Percentiles rank a stretch among this genome's conserved stretches.
Evolutionary conservation across 495 filamentous ascomycete species (phyloP).

Genomic region (Clavariopsis aquatica): DNA sequence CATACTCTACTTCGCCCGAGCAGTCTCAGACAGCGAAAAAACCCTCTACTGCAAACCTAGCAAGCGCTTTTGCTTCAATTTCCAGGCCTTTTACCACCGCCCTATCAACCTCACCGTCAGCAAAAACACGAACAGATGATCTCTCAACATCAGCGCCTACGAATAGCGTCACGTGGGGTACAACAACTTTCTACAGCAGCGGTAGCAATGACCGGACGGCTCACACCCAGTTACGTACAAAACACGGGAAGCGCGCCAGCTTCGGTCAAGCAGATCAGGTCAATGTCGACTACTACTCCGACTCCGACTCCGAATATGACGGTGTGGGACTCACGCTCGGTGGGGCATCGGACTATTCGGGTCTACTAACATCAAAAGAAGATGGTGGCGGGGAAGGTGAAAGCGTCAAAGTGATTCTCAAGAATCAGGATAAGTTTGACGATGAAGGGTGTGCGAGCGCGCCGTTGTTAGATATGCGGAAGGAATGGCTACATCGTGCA

Average conservation of each 20-base stretch:
- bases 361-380: slow-evolving; percentile 25
- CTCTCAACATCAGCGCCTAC: slow-evolving; percentile 59
- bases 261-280: slow-evolving; percentile 29
- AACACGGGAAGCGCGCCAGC: slow-evolving; percentile 31
- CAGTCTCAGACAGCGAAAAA: slow-evolving; percentile 40
- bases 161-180: slow-evolving; percentile 66
- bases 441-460: slow-evolving; percentile 69
- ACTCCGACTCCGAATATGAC: slow-evolving; percentile 35
- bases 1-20: slow-evolving; percentile 73
- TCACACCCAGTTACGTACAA: slow-evolving; percentile 6
- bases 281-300: slow-evolving; percentile 30
- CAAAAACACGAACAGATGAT: slow-evolving; percentile 60
- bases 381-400: slow-evolving; percentile 14
- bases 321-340: slow-evolving; percentile 47
- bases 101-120: slow-evolving; percentile 69
- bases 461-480: slow-evolving; percentile 68
- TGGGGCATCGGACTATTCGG: slow-evolving; percentile 39
- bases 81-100: slow-evolving; percentile 71
- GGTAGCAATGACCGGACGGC: slow-evolving; percentile 42
- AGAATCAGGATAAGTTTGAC: slow-evolving; percentile 77
- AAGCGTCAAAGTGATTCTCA: slow-evolving; percentile 62
- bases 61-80: slow-evolving; percentile 67
- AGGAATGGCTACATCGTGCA: slow-evolving; percentile 59
- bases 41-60: slow-evolving; percentile 58
- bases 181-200: slow-evolving; percentile 55